A percentile compares a stretch with the other conserved stretches of the same genome.
phyloP scores from a whole-genome alignment of 139 green algal genomes.

The Zygnema cylindricum region DNA sequence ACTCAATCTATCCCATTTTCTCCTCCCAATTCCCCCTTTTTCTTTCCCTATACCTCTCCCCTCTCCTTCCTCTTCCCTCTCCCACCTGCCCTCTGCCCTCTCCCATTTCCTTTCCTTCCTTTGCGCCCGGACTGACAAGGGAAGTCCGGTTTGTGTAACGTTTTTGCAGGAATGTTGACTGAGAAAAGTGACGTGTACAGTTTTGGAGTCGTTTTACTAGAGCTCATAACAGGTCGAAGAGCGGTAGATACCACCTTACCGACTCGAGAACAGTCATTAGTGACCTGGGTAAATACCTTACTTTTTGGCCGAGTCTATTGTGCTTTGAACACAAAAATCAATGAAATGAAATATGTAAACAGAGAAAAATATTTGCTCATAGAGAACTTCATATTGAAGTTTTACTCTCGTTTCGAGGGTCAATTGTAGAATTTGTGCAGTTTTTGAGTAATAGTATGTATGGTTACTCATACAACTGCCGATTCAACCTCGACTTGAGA shows the following conservation, averaged over 20 bases:
- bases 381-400: background rate
- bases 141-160: too few relatives aligned
- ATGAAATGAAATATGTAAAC: background rate
- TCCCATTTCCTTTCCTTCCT: background rate
- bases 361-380: background rate
- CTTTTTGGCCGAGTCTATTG: background rate
- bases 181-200: constrained; percentile 54
- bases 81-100: background rate
- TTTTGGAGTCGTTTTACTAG: constrained; percentile 29
- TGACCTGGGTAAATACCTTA: constrained; percentile 4
- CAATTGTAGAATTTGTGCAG: background rate
- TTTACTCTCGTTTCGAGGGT: too few relatives aligned
- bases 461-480: background rate
- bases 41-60: background rate
- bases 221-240: constrained; percentile 29
- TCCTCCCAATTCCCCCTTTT: too few relatives aligned
- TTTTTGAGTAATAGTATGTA: background rate
- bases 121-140: too few relatives aligned
- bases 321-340: background rate
- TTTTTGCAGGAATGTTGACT: constrained; percentile 21
- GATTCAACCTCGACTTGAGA: background rate
- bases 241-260: background rate
- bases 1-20: background rate
- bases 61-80: background rate
- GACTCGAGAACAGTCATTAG: constrained; percentile 10